Evolutionary conservation across 192 early-diverging fungal genomes (phyloP), one percentile per base, ranked within the genome.

Genomic region (Paraglomus brasilianum): DNA sequence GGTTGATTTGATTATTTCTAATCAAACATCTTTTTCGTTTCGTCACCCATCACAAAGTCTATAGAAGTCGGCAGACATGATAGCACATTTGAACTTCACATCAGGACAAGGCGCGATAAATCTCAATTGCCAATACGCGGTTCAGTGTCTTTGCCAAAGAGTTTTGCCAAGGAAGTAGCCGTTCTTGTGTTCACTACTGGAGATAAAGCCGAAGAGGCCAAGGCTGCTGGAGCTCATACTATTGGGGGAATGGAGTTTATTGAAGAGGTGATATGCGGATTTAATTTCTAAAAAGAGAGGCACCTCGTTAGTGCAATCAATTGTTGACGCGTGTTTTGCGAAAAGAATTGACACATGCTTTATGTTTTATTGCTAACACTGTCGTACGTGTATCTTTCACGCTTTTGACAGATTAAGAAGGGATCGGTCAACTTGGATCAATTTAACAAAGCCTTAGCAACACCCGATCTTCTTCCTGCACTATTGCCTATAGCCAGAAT

Each of bases 171-270:
- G 59, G 82, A 83, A 36, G 80, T 82, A 8, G 74, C 82, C 10
- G 82, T 94, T 39, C 74, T 94, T 24, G 93, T 94, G 36, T 96
- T 96, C 77, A 93, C 95, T n/a, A 90, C 86, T 75, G 94, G 92
- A 40, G 83, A 84, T 38, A 81, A 85, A 68, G 96, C 93, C 6
- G 89, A 93, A 47, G 89, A 89, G 70, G 96, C 94, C 0, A 78
- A 76, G 43, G 83, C 74, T 36, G 85, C 94, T 0, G 96, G 96
- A 2, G 94, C 94, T 0, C 80, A 87, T 42, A 78, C 85, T 70
- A 93, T 98, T 3, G 96, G 96, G 38, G 93, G 87, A 2, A 86
- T 89, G 49, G 96, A 98, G 62, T 77, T 98, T 69, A 83, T 98
- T 30, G 81, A 88, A 22, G 78, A 86, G 69, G 82, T 87, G 17